Conservation (phyloP, 345 rosid species). For the Cardiospermum halicacabum region DNA sequence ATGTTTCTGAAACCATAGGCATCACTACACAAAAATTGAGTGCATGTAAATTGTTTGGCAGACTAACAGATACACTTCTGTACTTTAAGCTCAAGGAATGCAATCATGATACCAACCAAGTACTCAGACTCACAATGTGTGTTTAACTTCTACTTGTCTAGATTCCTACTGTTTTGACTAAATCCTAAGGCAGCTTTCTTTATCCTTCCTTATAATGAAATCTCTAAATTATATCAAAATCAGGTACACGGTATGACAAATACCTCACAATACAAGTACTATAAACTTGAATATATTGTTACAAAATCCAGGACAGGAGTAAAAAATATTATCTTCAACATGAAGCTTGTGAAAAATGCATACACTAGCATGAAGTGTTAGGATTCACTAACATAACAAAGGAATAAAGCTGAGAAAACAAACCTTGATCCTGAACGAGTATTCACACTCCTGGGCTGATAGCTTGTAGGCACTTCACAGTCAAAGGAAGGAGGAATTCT, state of each 20-base stretch:
- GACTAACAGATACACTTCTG: background rate
- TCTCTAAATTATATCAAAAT: background rate
- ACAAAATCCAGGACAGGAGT: conserved; percentile 1
- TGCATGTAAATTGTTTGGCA: background rate
- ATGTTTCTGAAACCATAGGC: conserved; percentile 42
- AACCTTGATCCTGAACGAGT: conserved; percentile 44
- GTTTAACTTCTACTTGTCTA: background rate
- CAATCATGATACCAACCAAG: background rate
- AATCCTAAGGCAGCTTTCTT: background rate
- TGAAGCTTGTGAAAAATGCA: background rate
- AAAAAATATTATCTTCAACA: background rate
- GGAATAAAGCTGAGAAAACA: conserved; percentile 17
- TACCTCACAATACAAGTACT: background rate
- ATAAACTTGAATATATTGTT: background rate
- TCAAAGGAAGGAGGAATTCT: conserved; percentile 41
- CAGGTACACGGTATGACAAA: background rate
- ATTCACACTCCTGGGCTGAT: conserved; percentile 43
- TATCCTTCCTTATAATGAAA: background rate
- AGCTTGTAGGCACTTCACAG: conserved; percentile 37
- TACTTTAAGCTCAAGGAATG: background rate
- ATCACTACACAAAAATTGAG: conserved; percentile 30
- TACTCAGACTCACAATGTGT: background rate
- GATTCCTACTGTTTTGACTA: background rate
- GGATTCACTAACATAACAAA: background rate
- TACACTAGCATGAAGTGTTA: too few species aligned